These are phyloP conservation scores for Geosmithia flava DNA, from an alignment of 2,329 filamentous ascomycete species.

Conservation along the genomic window DNA sequence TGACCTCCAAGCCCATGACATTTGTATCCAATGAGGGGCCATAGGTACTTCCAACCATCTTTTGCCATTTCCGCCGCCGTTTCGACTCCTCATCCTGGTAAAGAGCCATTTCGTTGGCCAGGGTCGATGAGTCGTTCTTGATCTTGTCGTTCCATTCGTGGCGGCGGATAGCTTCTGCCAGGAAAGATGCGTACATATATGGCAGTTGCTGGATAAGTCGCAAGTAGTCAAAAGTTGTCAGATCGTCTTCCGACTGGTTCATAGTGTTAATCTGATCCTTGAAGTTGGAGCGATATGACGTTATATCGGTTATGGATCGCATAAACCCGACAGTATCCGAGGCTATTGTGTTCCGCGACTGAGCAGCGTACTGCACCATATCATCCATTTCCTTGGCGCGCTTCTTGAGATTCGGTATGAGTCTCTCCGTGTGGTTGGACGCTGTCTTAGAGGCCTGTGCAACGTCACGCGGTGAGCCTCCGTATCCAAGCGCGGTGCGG, in stretches of 20 bases:
- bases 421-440: slow-evolving; percentile 48
- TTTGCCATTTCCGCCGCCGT: slow-evolving; percentile 80
- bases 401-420: slow-evolving; percentile 45
- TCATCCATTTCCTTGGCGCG: slow-evolving; percentile 49
- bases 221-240: slow-evolving; percentile 70
- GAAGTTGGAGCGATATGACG: slow-evolving; percentile 59
- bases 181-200: slow-evolving; percentile 77
- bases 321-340: slow-evolving; percentile 60
- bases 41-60: slow-evolving; percentile 65
- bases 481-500: slow-evolving; percentile 59
- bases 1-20: slow-evolving; percentile 72
- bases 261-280: slow-evolving; percentile 62
- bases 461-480: slow-evolving; percentile 48
- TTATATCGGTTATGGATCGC: slow-evolving; percentile 70
- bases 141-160: slow-evolving; percentile 90
- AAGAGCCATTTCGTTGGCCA: slow-evolving; percentile 85
- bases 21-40: slow-evolving; percentile 56
- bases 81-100: slow-evolving; percentile 91
- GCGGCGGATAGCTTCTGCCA: slow-evolving; percentile 74
- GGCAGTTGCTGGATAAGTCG: slow-evolving; percentile 73
- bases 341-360: slow-evolving; percentile 57
- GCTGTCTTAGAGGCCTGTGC: slow-evolving; percentile 52
- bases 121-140: slow-evolving; percentile 69
- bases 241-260: slow-evolving; percentile 61
- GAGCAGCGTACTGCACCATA: slow-evolving; percentile 44